phyloP scores from a whole-genome alignment of 805 yeast genomes.

The Pichia gijzeniarum region DNA sequence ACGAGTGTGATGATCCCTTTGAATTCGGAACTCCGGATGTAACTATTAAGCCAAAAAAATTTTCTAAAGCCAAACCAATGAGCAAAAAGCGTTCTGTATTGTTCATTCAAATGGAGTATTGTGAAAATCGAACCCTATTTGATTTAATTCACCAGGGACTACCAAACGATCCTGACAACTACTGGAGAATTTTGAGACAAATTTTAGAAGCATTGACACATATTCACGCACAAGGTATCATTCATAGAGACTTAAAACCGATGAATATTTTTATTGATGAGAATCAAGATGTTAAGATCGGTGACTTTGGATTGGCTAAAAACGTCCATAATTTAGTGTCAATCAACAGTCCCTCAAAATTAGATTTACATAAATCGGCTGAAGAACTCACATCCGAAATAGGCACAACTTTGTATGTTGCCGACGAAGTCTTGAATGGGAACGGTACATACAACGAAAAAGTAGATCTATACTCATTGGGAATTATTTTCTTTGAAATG shows the following conservation, averaged over 20 bases:
- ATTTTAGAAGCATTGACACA: conserved; percentile 84
- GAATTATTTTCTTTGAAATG: conserved; percentile 95
- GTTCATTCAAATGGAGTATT: conserved; percentile 97
- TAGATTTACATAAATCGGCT: conserved; percentile 26
- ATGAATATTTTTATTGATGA: conserved; percentile 93
- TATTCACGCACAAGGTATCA: conserved; percentile 89
- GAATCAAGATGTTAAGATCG: conserved; percentile 81
- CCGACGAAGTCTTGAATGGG: conserved; percentile 76
- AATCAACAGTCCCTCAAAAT: conserved; percentile 8
- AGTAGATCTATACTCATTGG: conserved; percentile 92
- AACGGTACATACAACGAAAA: conserved; percentile 79
- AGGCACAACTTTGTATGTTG: conserved; percentile 92
- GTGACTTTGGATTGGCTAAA: conserved; percentile 96
- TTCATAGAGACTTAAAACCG: conserved; percentile 93
- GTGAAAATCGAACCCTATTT: conserved; percentile 85
- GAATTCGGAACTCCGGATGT: conserved; percentile 25
- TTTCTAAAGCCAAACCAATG: conserved; percentile 14
- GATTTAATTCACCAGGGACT: conserved; percentile 79
- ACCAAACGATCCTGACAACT: conserved; percentile 64
- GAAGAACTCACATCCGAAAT: conserved; percentile 88
- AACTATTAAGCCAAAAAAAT: conserved; percentile 11
- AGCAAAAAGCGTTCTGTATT: conserved; percentile 53
- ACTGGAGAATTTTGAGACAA: conserved; percentile 87
- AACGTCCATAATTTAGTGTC: conserved; percentile 53
- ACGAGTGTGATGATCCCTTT: conserved; percentile 21